phyloP scores from a whole-genome alignment of 768 basidiomycete genomes.

The Hortiboletus flavorubellus region DNA sequence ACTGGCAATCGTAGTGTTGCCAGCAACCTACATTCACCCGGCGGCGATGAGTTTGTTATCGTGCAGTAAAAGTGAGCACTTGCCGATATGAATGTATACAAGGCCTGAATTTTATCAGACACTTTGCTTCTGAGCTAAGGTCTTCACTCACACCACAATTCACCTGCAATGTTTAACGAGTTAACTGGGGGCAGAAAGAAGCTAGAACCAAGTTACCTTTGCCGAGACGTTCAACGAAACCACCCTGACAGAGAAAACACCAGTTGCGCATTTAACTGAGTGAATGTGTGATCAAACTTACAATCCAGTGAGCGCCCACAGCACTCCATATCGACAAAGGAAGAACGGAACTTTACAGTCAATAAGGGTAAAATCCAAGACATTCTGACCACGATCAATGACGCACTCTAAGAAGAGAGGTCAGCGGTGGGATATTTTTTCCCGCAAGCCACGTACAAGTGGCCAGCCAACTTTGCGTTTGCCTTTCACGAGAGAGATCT shows the following conservation, averaged over 20 bases:
- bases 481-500: conserved; percentile 60
- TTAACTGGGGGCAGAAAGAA: neutral
- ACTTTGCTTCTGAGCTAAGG: neutral
- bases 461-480: conserved; percentile 65
- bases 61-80: conserved; percentile 10
- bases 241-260: conserved; percentile 38
- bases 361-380: conserved; percentile 2
- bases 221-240: conserved; percentile 51
- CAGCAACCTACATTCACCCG: conserved; percentile 18
- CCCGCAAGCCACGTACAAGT: conserved; percentile 44
- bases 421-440: neutral
- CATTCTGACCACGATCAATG: neutral
- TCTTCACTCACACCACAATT: conserved; percentile 51
- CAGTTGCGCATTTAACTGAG: neutral
- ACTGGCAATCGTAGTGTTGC: conserved; percentile 27
- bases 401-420: conserved; percentile 14
- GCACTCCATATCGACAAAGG: conserved; percentile 67
- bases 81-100: conserved; percentile 70
- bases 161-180: conserved; percentile 35
- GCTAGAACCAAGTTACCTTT: conserved; percentile 10
- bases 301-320: conserved; percentile 64
- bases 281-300: conserved; percentile 26
- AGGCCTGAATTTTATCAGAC: conserved; percentile 38
- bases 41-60: neutral
- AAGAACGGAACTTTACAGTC: conserved; percentile 55